Base-by-base conservation (phyloP, 2,329 filamentous ascomycete species). In the Fusarium tjaetaba region DNA sequence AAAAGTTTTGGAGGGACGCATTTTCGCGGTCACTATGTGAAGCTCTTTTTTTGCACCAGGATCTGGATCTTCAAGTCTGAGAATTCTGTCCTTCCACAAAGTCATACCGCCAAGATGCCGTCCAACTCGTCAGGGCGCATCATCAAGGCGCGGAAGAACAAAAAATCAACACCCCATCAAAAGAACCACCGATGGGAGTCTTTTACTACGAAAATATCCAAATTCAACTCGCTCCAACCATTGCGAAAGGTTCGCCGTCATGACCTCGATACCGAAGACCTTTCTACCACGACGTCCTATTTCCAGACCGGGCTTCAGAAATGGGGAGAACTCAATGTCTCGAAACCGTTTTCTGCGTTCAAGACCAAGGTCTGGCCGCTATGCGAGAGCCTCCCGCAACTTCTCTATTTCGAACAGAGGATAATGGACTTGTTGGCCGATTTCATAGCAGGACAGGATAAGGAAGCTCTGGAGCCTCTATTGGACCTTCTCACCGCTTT, bases 321-420 rank as follows among this genome's bases (percentile, higher is more conserved):
- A 88, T 99, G 96, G 96, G 86, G 89, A 61, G 96, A 98, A 77
- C 89, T 97, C 82, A 98, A 98, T 83, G 87, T 98, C 71, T 95
- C 96, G 22, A 91, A 93, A 72, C 89, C 87, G 41, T 99, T 97
- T 79, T 90, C 90, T 55, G 85, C 87, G 46, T 98, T 99, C 83
- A 89, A 91, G 75, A 90, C 91, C 72, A 90, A 94, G 80, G 91
- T 94, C 52, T 87, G 89, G 76, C 91, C 93, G 61, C 87, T 97
- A 61, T 96, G 91, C 85, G 95, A 98, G 82, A 98, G 92, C 79
- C 88, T 99, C 48, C 92, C 95, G 28, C 94, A 98, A 82, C 93
- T 99, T 73, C 86, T 99, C 69, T 93, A 98, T 85, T 93, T 97
- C 82, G 92, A 97, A 83, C 90, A 94, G 75, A 90, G 90, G 81